Base-by-base conservation (phyloP, 2,329 filamentous ascomycete genomes). In the Tolypocladium tropicale region DNA sequence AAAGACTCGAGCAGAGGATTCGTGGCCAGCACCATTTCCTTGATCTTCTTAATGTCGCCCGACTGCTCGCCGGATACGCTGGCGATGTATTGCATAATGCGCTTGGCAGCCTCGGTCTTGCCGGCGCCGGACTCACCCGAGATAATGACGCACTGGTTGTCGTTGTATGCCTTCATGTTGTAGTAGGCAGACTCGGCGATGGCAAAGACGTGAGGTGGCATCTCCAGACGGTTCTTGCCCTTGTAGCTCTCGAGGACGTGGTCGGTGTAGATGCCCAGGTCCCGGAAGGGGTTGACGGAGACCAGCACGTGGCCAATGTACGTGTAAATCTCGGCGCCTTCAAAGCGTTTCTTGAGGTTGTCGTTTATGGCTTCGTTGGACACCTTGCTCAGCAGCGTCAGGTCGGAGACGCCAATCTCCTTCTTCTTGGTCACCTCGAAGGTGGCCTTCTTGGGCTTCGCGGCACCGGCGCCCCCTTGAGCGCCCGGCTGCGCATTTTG, bases 291-390 rank as follows among this genome's bases (percentile, higher is more conserved):
- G 74, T 99, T 99, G 72, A 99, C 94, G 41, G 94, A 97, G 64
- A 99, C 94, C 81, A 99, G 75, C 74, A 99, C 94, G 87, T 97
- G 93, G 76, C 94, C 94, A 71, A 99, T 99, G 74, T 99, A 99
- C 68, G 94, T 99, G 78, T 99, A 99, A 72, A 99, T 99, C 76
- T 99, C 93, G 72, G 82, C 87, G 79, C 93, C 92, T 70, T 97
- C 90, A 74, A 99, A 99, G 60, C 94, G 86, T 78, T 97, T 95
- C 80, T 96, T 96, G 72, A 99, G 72, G 72, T 99, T 99, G 57
- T 97, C 94, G 76, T 99, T 99, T 79, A 99, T 99, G 59, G 93
- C 92, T 73, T 99, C 94, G 73, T 99, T 97, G 63, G 92, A 96
- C 62, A 99, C 95, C 74, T 97, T 97, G 79, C 92, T 96, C 69